Evolutionary conservation across 768 basidiomycete genomes (phyloP).

Genomic region (Leucocoprinus birnbaumii): DNA sequence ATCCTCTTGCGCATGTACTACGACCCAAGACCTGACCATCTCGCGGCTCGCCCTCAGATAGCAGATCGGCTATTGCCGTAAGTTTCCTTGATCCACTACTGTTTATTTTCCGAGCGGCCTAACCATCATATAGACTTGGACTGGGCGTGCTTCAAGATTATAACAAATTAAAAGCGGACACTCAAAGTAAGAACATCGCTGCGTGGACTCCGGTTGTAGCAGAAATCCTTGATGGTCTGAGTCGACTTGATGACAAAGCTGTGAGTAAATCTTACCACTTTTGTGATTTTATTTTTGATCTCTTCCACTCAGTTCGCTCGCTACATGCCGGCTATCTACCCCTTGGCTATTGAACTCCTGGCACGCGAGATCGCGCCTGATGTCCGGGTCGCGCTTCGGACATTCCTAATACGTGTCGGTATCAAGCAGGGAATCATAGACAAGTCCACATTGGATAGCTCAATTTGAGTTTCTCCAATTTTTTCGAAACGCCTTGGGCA

Average conservation of each 20-base stretch:
- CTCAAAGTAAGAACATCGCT: conserved; percentile 89
- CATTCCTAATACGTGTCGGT: conserved; percentile 81
- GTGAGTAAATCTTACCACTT: conserved; percentile 46
- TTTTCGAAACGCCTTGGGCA: too few species aligned
- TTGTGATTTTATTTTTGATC: neutral
- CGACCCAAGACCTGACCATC: conserved; percentile 85
- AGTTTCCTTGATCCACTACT: conserved; percentile 21
- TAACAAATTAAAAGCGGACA: conserved; percentile 83
- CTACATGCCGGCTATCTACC: conserved; percentile 90
- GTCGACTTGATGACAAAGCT: conserved; percentile 84
- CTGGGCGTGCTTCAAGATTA: conserved; percentile 89
- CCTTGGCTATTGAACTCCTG: conserved; percentile 82
- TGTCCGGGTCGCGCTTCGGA: conserved; percentile 74
- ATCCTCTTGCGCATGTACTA: conserved; percentile 92
- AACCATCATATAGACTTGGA: conserved; percentile 56
- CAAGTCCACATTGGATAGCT: conserved; percentile 32
- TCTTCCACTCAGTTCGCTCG: conserved; percentile 65
- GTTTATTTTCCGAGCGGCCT: conserved; percentile 11
- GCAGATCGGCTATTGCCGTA: conserved; percentile 70
- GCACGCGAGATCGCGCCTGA: conserved; percentile 81
- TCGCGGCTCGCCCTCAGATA: conserved; percentile 79
- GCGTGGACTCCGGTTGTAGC: conserved; percentile 99
- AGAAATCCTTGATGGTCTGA: conserved; percentile 89
- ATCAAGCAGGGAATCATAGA: conserved; percentile 71
- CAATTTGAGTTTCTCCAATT: neutral